Conservation (phyloP, 202 grass and related monocot genomes). For the Digitaria exilis region DNA sequence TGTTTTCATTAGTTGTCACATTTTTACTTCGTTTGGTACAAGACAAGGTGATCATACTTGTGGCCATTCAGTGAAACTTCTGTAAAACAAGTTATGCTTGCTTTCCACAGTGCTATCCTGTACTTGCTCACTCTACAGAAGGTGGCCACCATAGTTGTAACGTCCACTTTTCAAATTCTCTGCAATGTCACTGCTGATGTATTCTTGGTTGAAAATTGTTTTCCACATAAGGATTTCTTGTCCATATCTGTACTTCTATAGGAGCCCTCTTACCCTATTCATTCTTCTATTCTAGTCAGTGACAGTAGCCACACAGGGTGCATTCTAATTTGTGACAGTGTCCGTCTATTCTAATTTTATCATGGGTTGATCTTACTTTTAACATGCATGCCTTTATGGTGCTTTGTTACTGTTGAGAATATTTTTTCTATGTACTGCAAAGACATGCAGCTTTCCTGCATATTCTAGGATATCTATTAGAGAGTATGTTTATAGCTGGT, state of each 20-base stretch:
- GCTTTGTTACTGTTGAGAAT: neutral
- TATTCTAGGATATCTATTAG: too few relatives aligned
- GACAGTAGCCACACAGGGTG: neutral
- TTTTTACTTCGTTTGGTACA: slow-evolving; percentile 3
- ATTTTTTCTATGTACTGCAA: too few relatives aligned
- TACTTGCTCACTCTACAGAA: slow-evolving; percentile 21
- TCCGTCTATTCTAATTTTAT: neutral
- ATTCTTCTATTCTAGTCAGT: slow-evolving; percentile 26
- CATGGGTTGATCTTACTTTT: neutral
- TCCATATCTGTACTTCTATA: slow-evolving; percentile 8
- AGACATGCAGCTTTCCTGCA: too few relatives aligned
- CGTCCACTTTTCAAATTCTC: neutral
- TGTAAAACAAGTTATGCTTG: slow-evolving; percentile 14
- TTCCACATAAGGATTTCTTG: slow-evolving; percentile 9
- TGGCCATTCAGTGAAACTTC: slow-evolving; percentile 1
- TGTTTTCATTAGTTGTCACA: slow-evolving; percentile 18
- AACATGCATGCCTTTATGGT: neutral
- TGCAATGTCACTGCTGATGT: slow-evolving; percentile 42
- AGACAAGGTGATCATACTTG: neutral
- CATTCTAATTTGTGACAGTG: neutral
- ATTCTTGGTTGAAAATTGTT: slow-evolving; percentile 22
- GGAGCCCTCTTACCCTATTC: slow-evolving; percentile 20
- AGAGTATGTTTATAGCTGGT: neutral
- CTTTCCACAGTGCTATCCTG: slow-evolving; percentile 13
- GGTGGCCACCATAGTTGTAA: neutral